Conservation (phyloP, 1,284 basidiomycete genomes). For the Inonotus obliquus region DNA sequence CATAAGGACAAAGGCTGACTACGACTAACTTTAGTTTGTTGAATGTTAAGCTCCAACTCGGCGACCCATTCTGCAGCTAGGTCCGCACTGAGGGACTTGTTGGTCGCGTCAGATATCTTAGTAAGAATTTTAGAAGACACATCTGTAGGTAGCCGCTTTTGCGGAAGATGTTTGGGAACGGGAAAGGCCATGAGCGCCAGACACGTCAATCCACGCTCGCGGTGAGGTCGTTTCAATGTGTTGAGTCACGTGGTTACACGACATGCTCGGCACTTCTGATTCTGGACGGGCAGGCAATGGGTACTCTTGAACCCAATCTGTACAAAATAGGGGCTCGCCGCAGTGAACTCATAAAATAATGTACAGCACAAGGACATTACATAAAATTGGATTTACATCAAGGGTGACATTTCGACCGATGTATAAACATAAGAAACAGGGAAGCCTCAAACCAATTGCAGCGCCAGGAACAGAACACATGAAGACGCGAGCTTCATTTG, state of each 20-base stretch:
- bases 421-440: no score
- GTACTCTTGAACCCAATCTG: no score
- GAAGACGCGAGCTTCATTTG: not conserved
- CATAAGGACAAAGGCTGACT: not conserved
- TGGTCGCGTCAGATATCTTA: conserved; percentile 58
- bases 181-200: conserved; percentile 58
- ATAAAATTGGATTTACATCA: no score
- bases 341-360: no score
- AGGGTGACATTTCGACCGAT: no score
- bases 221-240: not conserved
- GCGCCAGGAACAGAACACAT: no score
- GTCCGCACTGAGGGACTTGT: conserved; percentile 50
- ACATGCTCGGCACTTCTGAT: not conserved
- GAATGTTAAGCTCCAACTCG: conserved; percentile 66
- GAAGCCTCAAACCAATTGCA: no score
- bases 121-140: conserved; percentile 64
- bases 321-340: no score
- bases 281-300: no score
- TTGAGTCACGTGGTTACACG: not conserved
- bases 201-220: conserved; percentile 6
- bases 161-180: conserved; percentile 63
- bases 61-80: conserved; percentile 62
- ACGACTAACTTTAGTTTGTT: conserved; percentile 55
- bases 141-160: conserved; percentile 48
- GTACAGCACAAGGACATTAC: no score